Evolutionary conservation across 352 stramenopile genomes (phyloP), one percentile per base, ranked within the genome.

Genomic region (Globisporangium ultimum): DNA sequence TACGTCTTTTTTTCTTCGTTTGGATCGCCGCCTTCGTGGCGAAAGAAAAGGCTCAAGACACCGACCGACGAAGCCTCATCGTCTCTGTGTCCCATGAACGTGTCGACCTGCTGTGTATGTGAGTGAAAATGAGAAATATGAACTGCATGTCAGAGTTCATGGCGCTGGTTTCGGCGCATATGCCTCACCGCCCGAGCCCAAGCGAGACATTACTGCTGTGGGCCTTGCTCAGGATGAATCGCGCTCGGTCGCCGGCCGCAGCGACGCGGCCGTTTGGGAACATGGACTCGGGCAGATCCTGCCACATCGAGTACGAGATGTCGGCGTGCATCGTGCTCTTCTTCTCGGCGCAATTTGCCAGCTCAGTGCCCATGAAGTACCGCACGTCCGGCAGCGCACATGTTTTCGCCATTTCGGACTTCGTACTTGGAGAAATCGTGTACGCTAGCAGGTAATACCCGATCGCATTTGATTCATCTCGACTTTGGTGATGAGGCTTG

Each of bases 361-460:
- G 62, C 59, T 94, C 84, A 10, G 87, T 95, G 2, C 80, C 87
- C 13, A 85, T 71, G 53, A 95, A 95, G 49, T 94, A 95, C 38
- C 81, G 72, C 4, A 82, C 78, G 11, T 83, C 80, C 2, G 80
- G 83, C 0, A 69, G 76, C 14, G 89, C 76, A 41, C 67, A 80
- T 4, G 64, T 82, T 34, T 61, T 57, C 0, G 80, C 71, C 3
- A 77, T 52, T 15, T 87, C 60, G 17, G 53, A 58, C 54, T 45
- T 52, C 7, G 50, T 62, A 34, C 57, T 18, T 49, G 58, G 36
- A 74, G 58, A 18, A 4, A 93, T 38, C 8, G 75, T 82, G 63
- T 82, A 92, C 32, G 78, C 86, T 46, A 95, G 70, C 51, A 93
- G 79, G 60, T 85, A 93, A 60, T 80, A 90, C 14, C 84, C 84